These are phyloP conservation scores for Funneliformis geosporum DNA, from an alignment of 192 early-diverging fungal genomes.

Conservation along the genomic window DNA sequence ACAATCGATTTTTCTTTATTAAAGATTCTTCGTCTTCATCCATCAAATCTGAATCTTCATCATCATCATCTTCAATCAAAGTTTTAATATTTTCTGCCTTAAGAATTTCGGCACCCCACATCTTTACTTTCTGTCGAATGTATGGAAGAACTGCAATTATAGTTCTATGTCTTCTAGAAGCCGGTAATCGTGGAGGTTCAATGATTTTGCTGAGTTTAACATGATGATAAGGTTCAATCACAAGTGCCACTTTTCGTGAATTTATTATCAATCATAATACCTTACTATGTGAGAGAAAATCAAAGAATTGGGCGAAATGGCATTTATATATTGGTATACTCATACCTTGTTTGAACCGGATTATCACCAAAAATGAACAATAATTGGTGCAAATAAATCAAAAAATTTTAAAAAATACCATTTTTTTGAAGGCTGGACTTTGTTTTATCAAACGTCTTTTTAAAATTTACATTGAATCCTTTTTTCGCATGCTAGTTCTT, in stretches of 20 bases:
- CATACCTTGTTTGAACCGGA: too few relatives aligned
- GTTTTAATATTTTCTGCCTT: too few relatives aligned
- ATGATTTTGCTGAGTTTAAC: neutral
- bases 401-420: too few relatives aligned
- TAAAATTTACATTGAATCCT: too few relatives aligned
- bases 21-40: neutral
- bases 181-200: neutral
- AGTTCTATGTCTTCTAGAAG: neutral
- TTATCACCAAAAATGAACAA: too few relatives aligned
- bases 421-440: too few relatives aligned
- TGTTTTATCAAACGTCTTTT: too few relatives aligned
- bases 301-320: too few relatives aligned
- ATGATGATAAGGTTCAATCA: constrained; percentile 15
- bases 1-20: neutral
- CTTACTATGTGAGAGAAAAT: neutral
- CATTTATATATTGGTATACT: too few relatives aligned
- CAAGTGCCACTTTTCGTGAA: constrained; percentile 11
- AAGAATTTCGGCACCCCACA: constrained; percentile 19
- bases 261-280: neutral
- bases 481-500: too few relatives aligned
- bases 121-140: constrained; percentile 27
- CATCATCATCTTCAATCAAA: neutral
- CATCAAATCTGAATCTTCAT: neutral
- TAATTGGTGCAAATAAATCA: too few relatives aligned
- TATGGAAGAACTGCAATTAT: constrained; percentile 22